Evolutionary conservation across 495 filamentous ascomycete genomes (phyloP).

Genomic region (Penicillium lividum): DNA sequence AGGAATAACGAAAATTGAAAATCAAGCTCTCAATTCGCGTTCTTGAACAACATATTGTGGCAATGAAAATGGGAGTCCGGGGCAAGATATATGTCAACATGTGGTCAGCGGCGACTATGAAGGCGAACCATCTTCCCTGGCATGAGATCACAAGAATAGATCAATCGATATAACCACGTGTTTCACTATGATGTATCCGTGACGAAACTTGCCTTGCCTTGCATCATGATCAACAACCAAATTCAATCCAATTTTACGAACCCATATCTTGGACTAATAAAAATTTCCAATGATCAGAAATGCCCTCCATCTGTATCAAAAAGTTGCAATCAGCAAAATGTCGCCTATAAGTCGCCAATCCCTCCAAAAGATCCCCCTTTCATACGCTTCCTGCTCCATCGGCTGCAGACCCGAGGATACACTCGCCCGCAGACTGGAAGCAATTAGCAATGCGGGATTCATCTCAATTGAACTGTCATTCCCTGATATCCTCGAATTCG

Average conservation of each 20-base stretch:
- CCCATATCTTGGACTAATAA: too few relatives aligned
- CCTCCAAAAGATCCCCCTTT: conserved; percentile 54
- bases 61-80: conserved; percentile 15
- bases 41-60: conserved; percentile 22
- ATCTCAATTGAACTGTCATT: conserved; percentile 72
- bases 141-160: background rate
- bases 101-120: conserved; percentile 18
- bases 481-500: conserved; percentile 71
- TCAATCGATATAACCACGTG: background rate
- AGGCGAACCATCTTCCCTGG: background rate
- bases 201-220: conserved; percentile 9
- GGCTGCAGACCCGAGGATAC: conserved; percentile 53
- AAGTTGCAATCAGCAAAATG: conserved; percentile 16
- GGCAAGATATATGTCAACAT: conserved; percentile 16
- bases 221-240: conserved; percentile 12
- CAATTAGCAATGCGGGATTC: conserved; percentile 68
- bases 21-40: background rate
- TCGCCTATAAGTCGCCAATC: conserved; percentile 26
- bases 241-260: background rate
- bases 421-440: conserved; percentile 64
- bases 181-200: conserved; percentile 2
- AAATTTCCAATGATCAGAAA: conserved; percentile 1
- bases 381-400: conserved; percentile 67
- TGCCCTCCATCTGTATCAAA: background rate
- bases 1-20: background rate